These are phyloP conservation scores for Corymbia maculata DNA, from an alignment of 345 rosid species.

Conservation along the genomic window DNA sequence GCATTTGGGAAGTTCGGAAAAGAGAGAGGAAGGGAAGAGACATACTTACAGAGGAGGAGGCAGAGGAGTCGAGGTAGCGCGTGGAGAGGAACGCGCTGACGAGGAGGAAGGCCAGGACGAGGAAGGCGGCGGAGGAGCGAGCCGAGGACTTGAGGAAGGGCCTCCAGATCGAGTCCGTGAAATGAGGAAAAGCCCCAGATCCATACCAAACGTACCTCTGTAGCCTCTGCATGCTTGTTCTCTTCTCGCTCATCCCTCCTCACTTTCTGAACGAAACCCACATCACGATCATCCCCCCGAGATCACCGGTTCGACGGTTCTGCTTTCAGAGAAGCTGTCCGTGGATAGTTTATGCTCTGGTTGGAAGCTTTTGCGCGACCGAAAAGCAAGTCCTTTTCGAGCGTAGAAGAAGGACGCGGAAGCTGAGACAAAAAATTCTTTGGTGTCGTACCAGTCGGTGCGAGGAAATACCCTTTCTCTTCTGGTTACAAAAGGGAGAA, in stretches of 20 bases:
- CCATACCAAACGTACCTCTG: slow-evolving; percentile 14
- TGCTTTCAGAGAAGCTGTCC: neutral
- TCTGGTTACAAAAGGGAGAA: neutral
- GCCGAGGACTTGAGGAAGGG: slow-evolving; percentile 30
- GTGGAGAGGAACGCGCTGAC: slow-evolving; percentile 62
- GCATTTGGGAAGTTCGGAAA: neutral
- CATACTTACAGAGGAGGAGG: neutral
- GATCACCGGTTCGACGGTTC: neutral
- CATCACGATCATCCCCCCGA: neutral
- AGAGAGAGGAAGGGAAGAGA: neutral
- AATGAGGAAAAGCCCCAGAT: slow-evolving; percentile 18
- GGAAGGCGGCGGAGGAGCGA: slow-evolving; percentile 24
- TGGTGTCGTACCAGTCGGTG: neutral
- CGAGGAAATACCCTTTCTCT: neutral
- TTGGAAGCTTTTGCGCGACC: neutral
- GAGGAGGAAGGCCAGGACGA: slow-evolving; percentile 40
- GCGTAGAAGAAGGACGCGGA: neutral
- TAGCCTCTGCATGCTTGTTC: neutral
- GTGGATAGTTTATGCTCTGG: neutral
- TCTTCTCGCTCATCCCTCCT: neutral
- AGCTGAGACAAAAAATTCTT: neutral
- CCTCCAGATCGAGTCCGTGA: slow-evolving; percentile 26
- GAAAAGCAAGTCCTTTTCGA: neutral
- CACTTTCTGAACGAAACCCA: neutral
- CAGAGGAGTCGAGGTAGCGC: slow-evolving; percentile 37